A percentile compares a stretch with the other conserved stretches of the same genome.
These are phyloP conservation scores for Homolaphlyctis polyrhiza DNA, from an alignment of 371 early-diverging fungal species.

Conservation along the genomic window DNA sequence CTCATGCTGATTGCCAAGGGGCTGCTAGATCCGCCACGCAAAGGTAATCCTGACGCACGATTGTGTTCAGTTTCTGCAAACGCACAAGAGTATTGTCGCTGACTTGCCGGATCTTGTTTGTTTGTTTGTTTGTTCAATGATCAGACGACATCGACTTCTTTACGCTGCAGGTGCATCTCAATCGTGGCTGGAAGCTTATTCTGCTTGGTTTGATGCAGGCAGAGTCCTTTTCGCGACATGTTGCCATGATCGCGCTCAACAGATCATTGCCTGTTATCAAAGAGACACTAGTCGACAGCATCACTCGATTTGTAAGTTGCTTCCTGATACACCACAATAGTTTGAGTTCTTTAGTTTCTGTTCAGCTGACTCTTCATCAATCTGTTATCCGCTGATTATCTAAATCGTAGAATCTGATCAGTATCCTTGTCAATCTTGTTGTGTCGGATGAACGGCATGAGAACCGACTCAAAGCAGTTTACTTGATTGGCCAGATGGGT, in stretches of 20 bases:
- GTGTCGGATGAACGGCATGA: slow-evolving; percentile 42
- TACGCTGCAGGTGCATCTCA: slow-evolving; percentile 42
- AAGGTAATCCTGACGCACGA: neutral
- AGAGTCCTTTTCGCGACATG: slow-evolving; percentile 41
- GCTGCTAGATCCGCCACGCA: slow-evolving; percentile 20
- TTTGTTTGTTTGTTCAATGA: neutral
- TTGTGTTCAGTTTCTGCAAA: neutral
- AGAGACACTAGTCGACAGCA: slow-evolving; percentile 39
- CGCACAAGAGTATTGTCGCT: neutral
- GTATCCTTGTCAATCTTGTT: slow-evolving; percentile 33
- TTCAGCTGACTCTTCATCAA: no score
- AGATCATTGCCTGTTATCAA: slow-evolving; percentile 39
- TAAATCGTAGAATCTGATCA: slow-evolving; percentile 21
- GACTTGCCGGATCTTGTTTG: neutral
- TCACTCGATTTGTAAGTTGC: slow-evolving; percentile 30
- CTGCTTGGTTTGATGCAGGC: slow-evolving; percentile 42
- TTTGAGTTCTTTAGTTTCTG: neutral
- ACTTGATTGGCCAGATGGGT: slow-evolving; percentile 39
- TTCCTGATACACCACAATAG: neutral
- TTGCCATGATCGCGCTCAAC: slow-evolving; percentile 38
- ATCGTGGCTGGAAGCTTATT: slow-evolving; percentile 47
- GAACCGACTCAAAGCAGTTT: slow-evolving; percentile 44
- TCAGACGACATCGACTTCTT: slow-evolving; percentile 40
- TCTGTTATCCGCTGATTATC: no score
- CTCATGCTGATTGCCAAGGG: slow-evolving; percentile 33